Evolutionary conservation across 2,329 filamentous ascomycete species (phyloP).

Genomic region (Rhytidhysteron rufulum): DNA sequence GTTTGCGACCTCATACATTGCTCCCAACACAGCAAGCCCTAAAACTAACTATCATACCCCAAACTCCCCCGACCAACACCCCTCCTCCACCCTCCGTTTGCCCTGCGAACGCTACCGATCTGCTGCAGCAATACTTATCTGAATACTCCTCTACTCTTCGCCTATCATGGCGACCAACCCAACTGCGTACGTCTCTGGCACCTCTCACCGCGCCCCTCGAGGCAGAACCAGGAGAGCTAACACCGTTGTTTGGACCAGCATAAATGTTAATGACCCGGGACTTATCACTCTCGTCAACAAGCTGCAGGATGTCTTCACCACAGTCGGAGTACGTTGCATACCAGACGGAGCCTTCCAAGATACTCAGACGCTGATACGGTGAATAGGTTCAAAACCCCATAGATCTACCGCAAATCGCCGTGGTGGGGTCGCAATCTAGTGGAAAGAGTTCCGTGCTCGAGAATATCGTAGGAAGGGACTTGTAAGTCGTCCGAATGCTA

Average conservation of each 20-base stretch:
- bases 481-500: slow-evolving; percentile 60
- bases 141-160: slow-evolving; percentile 9
- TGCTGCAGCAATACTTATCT: neutral
- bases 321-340: slow-evolving; percentile 68
- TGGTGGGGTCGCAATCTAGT: slow-evolving; percentile 97
- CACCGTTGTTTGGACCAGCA: slow-evolving; percentile 44
- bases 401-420: slow-evolving; percentile 95
- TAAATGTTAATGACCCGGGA: slow-evolving; percentile 68
- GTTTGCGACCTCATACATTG: neutral
- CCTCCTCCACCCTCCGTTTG: neutral
- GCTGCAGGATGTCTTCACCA: slow-evolving; percentile 98
- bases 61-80: neutral
- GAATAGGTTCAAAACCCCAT: slow-evolving; percentile 92
- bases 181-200: slow-evolving; percentile 33
- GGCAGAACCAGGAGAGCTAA: slow-evolving; percentile 21
- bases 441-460: slow-evolving; percentile 99
- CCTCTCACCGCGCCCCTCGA: slow-evolving; percentile 10
- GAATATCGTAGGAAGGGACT: slow-evolving; percentile 98
- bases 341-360: slow-evolving; percentile 6
- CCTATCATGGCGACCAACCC: slow-evolving; percentile 39
- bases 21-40: neutral
- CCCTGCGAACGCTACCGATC: neutral
- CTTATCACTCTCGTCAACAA: slow-evolving; percentile 90
- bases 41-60: slow-evolving; percentile 1
- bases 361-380: slow-evolving; percentile 26